These are phyloP conservation scores for Boletellus deceptivus DNA, from an alignment of 1,284 basidiomycete genomes.

Conservation along the genomic window DNA sequence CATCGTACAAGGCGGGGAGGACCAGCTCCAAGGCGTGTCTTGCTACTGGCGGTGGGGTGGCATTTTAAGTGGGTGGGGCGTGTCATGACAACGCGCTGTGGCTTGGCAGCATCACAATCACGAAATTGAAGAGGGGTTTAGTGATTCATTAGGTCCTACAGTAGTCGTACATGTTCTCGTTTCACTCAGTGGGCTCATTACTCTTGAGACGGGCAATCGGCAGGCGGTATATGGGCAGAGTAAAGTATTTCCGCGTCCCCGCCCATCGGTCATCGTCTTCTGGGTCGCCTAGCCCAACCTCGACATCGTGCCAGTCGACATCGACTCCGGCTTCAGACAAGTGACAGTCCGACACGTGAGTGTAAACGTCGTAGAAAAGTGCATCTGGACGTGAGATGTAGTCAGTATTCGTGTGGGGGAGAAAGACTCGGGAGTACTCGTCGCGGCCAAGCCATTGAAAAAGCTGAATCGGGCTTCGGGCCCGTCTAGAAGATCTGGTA, in stretches of 20 bases:
- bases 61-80: neutral
- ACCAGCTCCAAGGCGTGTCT: conserved; percentile 18
- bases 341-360: conserved; percentile 83
- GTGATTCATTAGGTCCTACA: too few relatives aligned
- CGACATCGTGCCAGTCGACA: conserved; percentile 73
- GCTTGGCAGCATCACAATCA: too few relatives aligned
- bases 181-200: neutral
- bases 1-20: conserved; percentile 5
- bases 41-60: too few relatives aligned
- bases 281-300: conserved; percentile 45
- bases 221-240: conserved; percentile 61
- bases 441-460: conserved; percentile 96
- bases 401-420: conserved; percentile 8
- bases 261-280: conserved; percentile 61
- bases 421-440: conserved; percentile 53
- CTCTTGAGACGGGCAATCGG: conserved; percentile 51
- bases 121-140: too few relatives aligned
- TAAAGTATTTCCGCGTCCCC: conserved; percentile 70
- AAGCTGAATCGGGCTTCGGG: conserved; percentile 86
- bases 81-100: too few relatives aligned
- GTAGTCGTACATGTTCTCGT: too few relatives aligned
- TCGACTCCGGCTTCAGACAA: conserved; percentile 77
- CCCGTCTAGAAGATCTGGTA: conserved; percentile 81
- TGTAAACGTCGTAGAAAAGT: conserved; percentile 91
- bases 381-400: conserved; percentile 51